A percentile compares a stretch with the other conserved stretches of the same genome.
phyloP scores from a whole-genome alignment of 2,329 filamentous ascomycete species.

The Fusarium circinatum region DNA sequence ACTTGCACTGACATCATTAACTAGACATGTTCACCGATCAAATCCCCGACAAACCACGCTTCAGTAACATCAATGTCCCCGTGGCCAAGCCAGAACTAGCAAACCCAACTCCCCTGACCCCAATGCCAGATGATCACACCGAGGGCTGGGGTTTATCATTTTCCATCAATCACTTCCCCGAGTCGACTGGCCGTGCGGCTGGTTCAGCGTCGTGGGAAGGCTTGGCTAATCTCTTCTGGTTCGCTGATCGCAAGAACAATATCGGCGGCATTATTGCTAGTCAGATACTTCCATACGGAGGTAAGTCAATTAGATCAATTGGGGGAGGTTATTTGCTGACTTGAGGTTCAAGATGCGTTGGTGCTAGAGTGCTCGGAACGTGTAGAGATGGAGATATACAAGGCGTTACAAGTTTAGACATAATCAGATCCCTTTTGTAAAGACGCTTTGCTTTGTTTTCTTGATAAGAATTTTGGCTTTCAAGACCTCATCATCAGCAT shows the following conservation, averaged over 20 bases:
- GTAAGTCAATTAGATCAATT: accelerated
- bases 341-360: not conserved
- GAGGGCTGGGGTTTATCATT: not conserved
- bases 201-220: not conserved
- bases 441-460: not conserved
- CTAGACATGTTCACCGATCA: not conserved
- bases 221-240: not conserved
- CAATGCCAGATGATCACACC: not conserved
- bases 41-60: not conserved
- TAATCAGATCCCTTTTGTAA: too few species aligned
- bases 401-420: not conserved
- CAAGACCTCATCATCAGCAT: not conserved
- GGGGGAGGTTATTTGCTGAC: not conserved
- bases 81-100: not conserved
- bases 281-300: not conserved
- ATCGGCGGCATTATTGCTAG: not conserved
- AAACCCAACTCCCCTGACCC: not conserved
- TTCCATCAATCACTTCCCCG: not conserved
- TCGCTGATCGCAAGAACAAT: not conserved
- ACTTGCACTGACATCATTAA: not conserved
- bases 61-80: not conserved
- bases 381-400: not conserved
- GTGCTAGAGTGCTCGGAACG: not conserved
- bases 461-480: not conserved
- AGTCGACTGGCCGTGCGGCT: not conserved